phyloP scores from a whole-genome alignment of 1,284 basidiomycete genomes.

The Cryptococcus hybrid region DNA sequence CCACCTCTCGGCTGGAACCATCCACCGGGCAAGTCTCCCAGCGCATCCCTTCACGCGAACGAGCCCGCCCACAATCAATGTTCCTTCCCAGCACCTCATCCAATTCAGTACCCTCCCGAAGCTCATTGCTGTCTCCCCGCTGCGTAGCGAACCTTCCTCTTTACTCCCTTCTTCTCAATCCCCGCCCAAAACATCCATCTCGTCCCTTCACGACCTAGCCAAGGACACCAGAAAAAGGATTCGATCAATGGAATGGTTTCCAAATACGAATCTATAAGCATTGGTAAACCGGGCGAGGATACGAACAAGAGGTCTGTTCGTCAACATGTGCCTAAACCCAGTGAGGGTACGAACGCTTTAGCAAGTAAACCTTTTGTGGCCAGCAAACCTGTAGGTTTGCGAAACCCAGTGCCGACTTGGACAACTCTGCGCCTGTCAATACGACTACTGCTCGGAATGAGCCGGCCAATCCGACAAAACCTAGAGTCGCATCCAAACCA shows the following conservation, averaged over 20 bases:
- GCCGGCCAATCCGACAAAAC: slow-evolving; percentile 2
- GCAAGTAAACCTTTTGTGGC: slow-evolving; percentile 31
- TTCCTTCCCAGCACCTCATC: slow-evolving; percentile 15
- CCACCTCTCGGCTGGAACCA: not conserved
- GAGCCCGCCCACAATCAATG: slow-evolving; percentile 30
- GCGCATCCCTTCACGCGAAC: slow-evolving; percentile 5
- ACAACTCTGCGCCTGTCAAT: not conserved
- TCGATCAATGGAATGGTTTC: slow-evolving; percentile 46
- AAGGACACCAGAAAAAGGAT: slow-evolving; percentile 30
- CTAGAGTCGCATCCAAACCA: slow-evolving; percentile 13
- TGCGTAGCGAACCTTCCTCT: slow-evolving; percentile 1
- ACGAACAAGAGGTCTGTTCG: not conserved
- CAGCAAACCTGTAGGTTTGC: slow-evolving; percentile 27
- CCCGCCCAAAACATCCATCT: not conserved
- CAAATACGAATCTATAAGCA: slow-evolving; percentile 25
- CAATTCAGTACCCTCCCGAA: not conserved
- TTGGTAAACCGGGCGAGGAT: not conserved
- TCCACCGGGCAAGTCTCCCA: not conserved
- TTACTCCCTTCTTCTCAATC: not conserved
- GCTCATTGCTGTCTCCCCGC: not conserved
- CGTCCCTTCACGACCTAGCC: not conserved
- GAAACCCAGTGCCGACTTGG: slow-evolving; percentile 10
- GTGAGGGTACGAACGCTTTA: slow-evolving; percentile 5
- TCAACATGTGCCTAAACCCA: not conserved
- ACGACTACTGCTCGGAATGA: not conserved